These are phyloP conservation scores for Diaporthe batatas DNA, from an alignment of 2,329 filamentous ascomycete species.

Conservation along the genomic window DNA sequence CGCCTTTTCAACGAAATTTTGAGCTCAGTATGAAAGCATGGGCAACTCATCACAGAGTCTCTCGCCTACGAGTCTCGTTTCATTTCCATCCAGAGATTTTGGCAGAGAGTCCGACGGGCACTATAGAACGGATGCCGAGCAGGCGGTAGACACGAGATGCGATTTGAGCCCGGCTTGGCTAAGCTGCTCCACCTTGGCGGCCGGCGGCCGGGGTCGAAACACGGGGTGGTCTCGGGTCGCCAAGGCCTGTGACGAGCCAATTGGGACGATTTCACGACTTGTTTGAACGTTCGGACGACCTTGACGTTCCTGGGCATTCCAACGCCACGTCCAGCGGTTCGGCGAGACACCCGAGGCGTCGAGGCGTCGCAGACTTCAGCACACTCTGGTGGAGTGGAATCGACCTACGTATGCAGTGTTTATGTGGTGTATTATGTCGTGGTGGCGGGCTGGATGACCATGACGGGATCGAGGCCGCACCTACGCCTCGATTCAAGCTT, in stretches of 20 bases:
- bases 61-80: background rate
- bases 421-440: background rate
- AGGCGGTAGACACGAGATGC: conserved; percentile 4
- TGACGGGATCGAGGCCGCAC: background rate
- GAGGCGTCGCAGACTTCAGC: conserved; percentile 30
- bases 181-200: background rate
- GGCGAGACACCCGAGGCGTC: conserved; percentile 3
- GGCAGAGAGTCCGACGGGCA: conserved; percentile 7
- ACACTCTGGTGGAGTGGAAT: conserved; percentile 5
- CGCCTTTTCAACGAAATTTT: conserved; percentile 17
- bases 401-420: background rate
- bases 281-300: conserved; percentile 39
- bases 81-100: conserved; percentile 4
- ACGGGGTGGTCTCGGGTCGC: conserved; percentile 36
- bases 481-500: conserved; percentile 1
- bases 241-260: conserved; percentile 33
- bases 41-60: background rate
- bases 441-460: background rate
- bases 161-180: conserved; percentile 28
- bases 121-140: conserved; percentile 12
- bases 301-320: conserved; percentile 19
- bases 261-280: conserved; percentile 38
- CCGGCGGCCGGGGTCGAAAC: conserved; percentile 33
- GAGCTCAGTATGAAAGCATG: background rate
- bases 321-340: background rate